Evolutionary conservation across 73 alveolate genomes (phyloP).

Genomic region (Paraurostyla sp.): DNA sequence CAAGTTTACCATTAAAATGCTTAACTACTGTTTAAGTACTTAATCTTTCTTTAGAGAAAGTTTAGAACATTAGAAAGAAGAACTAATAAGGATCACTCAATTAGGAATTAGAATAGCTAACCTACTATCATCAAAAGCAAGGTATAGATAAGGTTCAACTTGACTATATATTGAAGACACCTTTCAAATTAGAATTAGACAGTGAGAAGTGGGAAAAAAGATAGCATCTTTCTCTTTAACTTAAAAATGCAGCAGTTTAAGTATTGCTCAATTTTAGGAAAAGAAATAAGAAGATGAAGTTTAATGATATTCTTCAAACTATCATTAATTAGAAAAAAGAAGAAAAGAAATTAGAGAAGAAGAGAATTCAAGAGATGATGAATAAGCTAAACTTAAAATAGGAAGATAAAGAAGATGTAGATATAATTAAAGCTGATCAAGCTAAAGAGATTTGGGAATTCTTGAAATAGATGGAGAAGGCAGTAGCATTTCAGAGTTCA

Average conservation of each 20-base stretch:
- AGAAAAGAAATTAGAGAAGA: not conserved
- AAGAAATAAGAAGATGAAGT: constrained; percentile 20
- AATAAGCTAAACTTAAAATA: not conserved
- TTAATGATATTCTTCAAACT: constrained; percentile 20
- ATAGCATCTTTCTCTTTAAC: not conserved
- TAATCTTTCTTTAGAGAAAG: not conserved
- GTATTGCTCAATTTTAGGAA: not conserved
- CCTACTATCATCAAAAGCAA: not conserved
- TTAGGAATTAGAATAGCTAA: not conserved
- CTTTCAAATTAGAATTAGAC: not conserved
- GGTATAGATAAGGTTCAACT: constrained; percentile 12
- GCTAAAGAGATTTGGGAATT: not conserved
- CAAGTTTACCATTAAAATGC: not conserved
- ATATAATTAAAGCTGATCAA: not conserved
- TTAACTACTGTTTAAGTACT: not conserved
- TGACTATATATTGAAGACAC: constrained; percentile 30
- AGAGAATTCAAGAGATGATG: not conserved
- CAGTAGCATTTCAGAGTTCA: not conserved
- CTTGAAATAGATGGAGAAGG: constrained; percentile 3
- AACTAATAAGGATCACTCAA: not conserved
- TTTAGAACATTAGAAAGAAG: not conserved
- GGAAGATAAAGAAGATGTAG: not conserved
- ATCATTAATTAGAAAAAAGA: not conserved
- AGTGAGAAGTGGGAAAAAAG: not conserved
- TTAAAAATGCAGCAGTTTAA: constrained; percentile 23